Base-by-base conservation (phyloP, 2,329 filamentous ascomycete species). In the Fusarium incarnatum region DNA sequence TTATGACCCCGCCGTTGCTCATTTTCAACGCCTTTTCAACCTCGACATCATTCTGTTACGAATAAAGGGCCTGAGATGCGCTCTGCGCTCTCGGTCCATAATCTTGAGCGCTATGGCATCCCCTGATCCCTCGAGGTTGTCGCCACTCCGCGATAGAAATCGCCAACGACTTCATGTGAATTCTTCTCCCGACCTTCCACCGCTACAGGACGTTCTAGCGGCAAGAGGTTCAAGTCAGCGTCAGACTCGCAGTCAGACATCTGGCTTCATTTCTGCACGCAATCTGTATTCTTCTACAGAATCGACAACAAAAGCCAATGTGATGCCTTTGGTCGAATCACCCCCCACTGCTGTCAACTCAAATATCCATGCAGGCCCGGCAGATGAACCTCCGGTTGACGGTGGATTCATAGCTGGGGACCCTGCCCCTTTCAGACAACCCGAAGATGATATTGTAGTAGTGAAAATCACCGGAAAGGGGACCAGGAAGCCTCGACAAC, bases 171-270 rank as follows among this genome's bases (percentile, higher is more conserved):
- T 78, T 20, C 70, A 78, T 30, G 60, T 77, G 30, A 66, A 74
- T 11, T 86, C 86, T 0, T 88, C 87, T 7, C 86, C 87, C n/a
- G 81, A 81, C n/a, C 76, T 89, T 1, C 87, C 87, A 5, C 82
- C 86, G 1, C 76, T 89, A 0, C 80, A 81, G 40, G 82, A 88
- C 5, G 75, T 89, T 12, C 68, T 86, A 2, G 78, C 80, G 2
- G 78, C 80, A 5, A 83, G 81, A 44, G 68, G 64, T 25, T 68
- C 73, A 13, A 80, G 72, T 27, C 79, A 72, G 13, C 72, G 80
- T 5, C 44, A 78, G 2, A 64, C 82, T 12, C 75, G 75, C 42
- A 81, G 76, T 71, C 79, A 78, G 4, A 67, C 73, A 18, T 74
- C 72, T 13, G 77, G 79, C 0, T 86, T 86, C 56, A 81, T 81